Conservation (phyloP, 2,329 filamentous ascomycete genomes). For the Exophiala sp. region DNA sequence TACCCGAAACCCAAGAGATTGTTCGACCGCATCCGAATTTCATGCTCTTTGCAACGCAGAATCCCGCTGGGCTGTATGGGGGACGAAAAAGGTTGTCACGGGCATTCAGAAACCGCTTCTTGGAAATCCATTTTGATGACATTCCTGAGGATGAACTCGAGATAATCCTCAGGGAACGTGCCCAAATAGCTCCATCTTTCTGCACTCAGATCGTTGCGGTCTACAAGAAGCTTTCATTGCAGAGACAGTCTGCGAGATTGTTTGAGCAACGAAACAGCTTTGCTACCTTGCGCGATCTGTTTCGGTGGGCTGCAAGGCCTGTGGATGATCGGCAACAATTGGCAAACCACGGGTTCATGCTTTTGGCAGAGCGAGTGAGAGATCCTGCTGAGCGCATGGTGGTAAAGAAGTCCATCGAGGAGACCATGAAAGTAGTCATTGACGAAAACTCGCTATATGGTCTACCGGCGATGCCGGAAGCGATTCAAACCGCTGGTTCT, state of each 20-base stretch:
- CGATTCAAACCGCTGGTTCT: slow-evolving; percentile 29
- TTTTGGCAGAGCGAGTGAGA: slow-evolving; percentile 89
- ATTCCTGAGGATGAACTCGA: slow-evolving; percentile 93
- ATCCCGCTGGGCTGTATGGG: slow-evolving; percentile 90
- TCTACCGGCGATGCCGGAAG: slow-evolving; percentile 29
- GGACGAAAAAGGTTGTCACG: slow-evolving; percentile 88
- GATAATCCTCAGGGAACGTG: slow-evolving; percentile 81
- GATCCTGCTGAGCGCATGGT: slow-evolving; percentile 77
- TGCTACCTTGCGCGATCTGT: slow-evolving; percentile 89
- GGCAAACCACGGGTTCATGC: slow-evolving; percentile 89
- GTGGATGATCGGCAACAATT: slow-evolving; percentile 84
- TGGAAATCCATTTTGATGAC: slow-evolving; percentile 96
- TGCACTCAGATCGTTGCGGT: slow-evolving; percentile 86
- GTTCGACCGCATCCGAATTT: slow-evolving; percentile 90
- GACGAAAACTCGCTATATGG: slow-evolving; percentile 69
- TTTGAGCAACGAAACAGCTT: slow-evolving; percentile 98
- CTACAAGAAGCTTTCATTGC: slow-evolving; percentile 82
- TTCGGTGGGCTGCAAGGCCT: slow-evolving; percentile 83
- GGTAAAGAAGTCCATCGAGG: slow-evolving; percentile 83
- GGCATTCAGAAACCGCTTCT: slow-evolving; percentile 92
- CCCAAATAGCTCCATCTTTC: slow-evolving; percentile 83
- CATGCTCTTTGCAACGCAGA: slow-evolving; percentile 97
- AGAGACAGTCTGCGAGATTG: slow-evolving; percentile 81
- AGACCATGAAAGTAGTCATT: slow-evolving; percentile 79
- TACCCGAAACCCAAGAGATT: slow-evolving; percentile 92